Percentiles rank a stretch among this genome's conserved stretches.
Conservation (phyloP, 176 grass and related monocot genomes). For the Panicum miliaceum region DNA sequence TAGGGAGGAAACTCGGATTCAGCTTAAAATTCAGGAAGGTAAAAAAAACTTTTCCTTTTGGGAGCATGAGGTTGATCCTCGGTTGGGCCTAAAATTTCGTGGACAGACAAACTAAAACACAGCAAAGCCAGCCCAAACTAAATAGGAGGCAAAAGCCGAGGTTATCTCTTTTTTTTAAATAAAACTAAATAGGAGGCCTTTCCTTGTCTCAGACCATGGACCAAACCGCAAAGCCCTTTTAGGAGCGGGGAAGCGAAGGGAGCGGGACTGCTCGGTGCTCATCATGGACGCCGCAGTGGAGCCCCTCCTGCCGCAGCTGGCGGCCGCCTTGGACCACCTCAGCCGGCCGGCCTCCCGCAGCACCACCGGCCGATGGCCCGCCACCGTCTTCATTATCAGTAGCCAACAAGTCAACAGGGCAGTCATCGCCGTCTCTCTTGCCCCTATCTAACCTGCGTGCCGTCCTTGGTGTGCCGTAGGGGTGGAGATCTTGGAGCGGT, state of each 20-base stretch:
- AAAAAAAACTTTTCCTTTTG: no score
- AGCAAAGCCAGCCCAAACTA: no score
- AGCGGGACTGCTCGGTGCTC: not conserved
- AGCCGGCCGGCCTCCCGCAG: conserved; percentile 39
- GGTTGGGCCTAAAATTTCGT: no score
- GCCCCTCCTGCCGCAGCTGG: conserved; percentile 41
- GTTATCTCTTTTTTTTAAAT: no score
- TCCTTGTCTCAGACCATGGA: no score
- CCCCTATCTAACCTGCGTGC: not conserved
- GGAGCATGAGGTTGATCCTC: no score
- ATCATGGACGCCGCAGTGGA: conserved; percentile 54
- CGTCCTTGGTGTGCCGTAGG: conserved; percentile 41
- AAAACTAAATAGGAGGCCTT: no score
- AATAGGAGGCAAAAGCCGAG: no score
- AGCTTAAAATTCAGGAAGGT: no score
- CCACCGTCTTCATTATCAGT: conserved; percentile 70
- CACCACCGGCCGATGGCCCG: conserved; percentile 58
- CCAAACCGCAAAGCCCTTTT: no score
- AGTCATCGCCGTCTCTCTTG: not conserved
- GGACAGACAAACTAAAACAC: no score
- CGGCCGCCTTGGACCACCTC: conserved; percentile 54
- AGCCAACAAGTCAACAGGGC: conserved; percentile 7
- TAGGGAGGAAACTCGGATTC: no score
- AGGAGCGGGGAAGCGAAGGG: not conserved
- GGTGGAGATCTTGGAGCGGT: conserved; percentile 61